Evolutionary conservation across 78 protist genomes (phyloP), one percentile per base, ranked within the genome.

Genomic region (Dictyostelium citrinum): DNA sequence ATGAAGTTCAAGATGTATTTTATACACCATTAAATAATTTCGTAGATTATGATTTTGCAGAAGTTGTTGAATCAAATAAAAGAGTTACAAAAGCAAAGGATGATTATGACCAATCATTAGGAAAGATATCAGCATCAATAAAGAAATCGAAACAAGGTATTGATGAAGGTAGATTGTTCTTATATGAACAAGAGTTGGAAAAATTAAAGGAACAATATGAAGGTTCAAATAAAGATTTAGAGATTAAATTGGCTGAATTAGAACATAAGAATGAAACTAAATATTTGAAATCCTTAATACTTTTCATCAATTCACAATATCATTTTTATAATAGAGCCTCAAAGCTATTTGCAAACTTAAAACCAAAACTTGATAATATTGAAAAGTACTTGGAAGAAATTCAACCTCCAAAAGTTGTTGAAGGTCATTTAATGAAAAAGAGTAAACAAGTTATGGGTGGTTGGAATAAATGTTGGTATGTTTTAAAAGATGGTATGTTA

Each of bases 391-490:
- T 88, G 0, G 93, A 88, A 41, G 93, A 78, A 31, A 78, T 88
- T 35, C 93, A 88, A 46, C 93, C 93, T 67, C 93, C 93, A 16
- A 88, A 88, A 72, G 93, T 88, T 4, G 93, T 88, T 4, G 93
- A 88, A n/a, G 93, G 93, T 78, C 93, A 88, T 67, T 55, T 88
- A 27, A 78, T 88, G 93, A 88, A 88, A 67, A 88, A 88, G 51
- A 45, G 74, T 33, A 88, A 88, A 67, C 93, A 88, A n/a, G 93
- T 88, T 11, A 90, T 90, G 90, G 91, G 95, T 37, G 95, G 90
- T 90, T 90, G 95, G 95, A 90, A 90, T 33, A 90, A 90, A 46
- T 83, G 95, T 70, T 90, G 90, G 91, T 90, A 77, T 68, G 90
- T 90, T n/a, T 33, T 90, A 37, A 90, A 90, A 29, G 95, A 90